A percentile compares a stretch with the other conserved stretches of the same genome.
These are phyloP conservation scores for Carex kokanica DNA, from an alignment of 176 grass and related monocot genomes.

Conservation along the genomic window DNA sequence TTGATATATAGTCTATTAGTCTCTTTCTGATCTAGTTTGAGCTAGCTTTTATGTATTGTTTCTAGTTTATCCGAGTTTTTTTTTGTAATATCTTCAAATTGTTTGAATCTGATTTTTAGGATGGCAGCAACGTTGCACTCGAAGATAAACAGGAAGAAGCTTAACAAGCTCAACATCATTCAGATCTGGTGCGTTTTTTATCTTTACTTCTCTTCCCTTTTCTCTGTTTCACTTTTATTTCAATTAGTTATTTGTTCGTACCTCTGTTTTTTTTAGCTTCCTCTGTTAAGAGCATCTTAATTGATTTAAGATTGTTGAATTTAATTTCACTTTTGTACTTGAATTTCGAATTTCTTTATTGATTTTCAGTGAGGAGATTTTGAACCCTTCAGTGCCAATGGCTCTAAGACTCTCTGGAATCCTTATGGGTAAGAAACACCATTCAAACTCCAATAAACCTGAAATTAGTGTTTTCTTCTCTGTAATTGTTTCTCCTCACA, in stretches of 20 bases:
- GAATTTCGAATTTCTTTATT: background rate
- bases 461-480: background rate
- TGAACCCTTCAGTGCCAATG: slow-evolving; percentile 91
- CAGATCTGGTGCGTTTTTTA: slow-evolving; percentile 62
- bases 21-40: background rate
- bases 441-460: slow-evolving; percentile 6
- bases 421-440: slow-evolving; percentile 66
- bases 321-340: background rate
- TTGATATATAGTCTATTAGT: background rate
- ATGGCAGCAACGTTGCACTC: slow-evolving; percentile 88
- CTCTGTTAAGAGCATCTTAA: background rate
- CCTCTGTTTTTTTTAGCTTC: background rate
- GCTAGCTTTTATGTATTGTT: background rate
- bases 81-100: background rate
- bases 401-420: slow-evolving; percentile 87
- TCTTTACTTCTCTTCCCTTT: background rate
- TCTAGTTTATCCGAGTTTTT: background rate
- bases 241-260: background rate
- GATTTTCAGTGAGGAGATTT: slow-evolving; percentile 69
- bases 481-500: background rate
- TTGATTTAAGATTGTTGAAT: background rate
- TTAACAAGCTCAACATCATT: slow-evolving; percentile 86
- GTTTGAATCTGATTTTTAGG: slow-evolving; percentile 39
- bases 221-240: background rate
- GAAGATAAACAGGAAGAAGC: slow-evolving; percentile 76